Conservation (phyloP, 2,329 filamentous ascomycete species). For the Capronia americana region DNA sequence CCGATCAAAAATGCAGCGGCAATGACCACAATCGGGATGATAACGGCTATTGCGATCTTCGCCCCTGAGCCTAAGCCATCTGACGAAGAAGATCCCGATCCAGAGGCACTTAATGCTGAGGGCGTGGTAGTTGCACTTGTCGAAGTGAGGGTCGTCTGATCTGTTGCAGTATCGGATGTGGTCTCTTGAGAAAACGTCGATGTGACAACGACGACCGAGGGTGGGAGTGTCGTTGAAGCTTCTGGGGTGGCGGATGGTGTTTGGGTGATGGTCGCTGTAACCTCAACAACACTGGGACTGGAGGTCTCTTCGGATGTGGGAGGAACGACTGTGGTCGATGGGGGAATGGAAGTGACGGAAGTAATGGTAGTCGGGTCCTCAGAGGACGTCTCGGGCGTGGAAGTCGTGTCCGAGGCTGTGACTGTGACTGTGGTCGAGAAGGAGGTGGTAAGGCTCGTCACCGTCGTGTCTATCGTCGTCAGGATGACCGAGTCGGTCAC, state of each 20-base stretch:
- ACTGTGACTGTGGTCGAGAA: slow-evolving; percentile 33
- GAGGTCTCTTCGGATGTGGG: slow-evolving; percentile 35
- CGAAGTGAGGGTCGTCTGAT: slow-evolving; percentile 26
- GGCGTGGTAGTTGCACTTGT: slow-evolving; percentile 39
- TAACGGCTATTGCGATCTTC: slow-evolving; percentile 89
- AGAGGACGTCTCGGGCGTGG: background rate
- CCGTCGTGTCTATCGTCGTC: slow-evolving; percentile 41
- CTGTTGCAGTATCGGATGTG: slow-evolving; percentile 38
- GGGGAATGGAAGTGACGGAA: slow-evolving; percentile 32
- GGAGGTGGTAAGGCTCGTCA: slow-evolving; percentile 35
- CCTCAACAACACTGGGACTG: slow-evolving; percentile 36
- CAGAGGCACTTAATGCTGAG: slow-evolving; percentile 35
- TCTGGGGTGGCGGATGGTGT: slow-evolving; percentile 33
- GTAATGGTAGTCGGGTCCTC: background rate
- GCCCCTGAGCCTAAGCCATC: slow-evolving; percentile 58
- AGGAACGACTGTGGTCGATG: slow-evolving; percentile 40
- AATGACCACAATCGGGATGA: slow-evolving; percentile 85
- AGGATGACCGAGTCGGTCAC: slow-evolving; percentile 28
- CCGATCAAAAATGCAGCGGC: slow-evolving; percentile 67
- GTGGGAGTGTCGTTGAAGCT: slow-evolving; percentile 23
- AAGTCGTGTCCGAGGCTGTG: slow-evolving; percentile 24
- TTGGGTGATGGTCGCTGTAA: slow-evolving; percentile 38
- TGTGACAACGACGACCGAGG: slow-evolving; percentile 41
- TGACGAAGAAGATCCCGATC: slow-evolving; percentile 33
- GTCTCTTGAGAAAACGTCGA: slow-evolving; percentile 42